A percentile compares a stretch with the other conserved stretches of the same genome.
Conservation (phyloP, 345 rosid species). For the Eucalyptus virginea region DNA sequence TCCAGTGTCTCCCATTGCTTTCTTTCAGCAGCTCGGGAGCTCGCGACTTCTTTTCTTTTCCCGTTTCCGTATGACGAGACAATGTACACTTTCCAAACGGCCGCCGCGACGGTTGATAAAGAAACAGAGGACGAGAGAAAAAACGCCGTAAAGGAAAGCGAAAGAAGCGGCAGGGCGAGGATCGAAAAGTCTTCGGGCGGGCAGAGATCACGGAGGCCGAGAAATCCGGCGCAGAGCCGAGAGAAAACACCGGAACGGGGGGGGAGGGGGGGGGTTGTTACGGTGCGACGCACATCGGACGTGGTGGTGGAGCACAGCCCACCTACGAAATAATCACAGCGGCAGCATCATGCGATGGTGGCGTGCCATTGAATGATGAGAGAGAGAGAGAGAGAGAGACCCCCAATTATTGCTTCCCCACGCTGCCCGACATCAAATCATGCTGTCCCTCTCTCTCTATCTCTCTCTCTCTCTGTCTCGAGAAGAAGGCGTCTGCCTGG, state of each 20-base stretch:
- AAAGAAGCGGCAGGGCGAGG: background rate
- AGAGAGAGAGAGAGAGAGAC: background rate
- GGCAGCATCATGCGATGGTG: background rate
- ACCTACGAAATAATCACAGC: background rate
- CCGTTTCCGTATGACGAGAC: background rate
- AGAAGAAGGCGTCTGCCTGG: background rate
- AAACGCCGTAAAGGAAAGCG: background rate
- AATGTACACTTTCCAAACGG: background rate
- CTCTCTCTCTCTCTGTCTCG: background rate
- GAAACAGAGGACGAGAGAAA: background rate
- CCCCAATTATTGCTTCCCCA: constrained; percentile 28
- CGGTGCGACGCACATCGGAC: background rate
- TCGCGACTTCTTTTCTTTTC: background rate
- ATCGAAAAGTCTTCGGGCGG: background rate
- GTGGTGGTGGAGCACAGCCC: background rate
- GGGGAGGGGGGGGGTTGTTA: background rate
- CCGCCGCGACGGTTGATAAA: background rate
- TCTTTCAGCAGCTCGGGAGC: background rate
- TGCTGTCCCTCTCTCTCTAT: constrained; percentile 1
- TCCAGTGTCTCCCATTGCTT: background rate
- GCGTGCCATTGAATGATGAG: background rate
- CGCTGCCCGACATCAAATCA: constrained; percentile 30
- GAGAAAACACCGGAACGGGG: background rate
- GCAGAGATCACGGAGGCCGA: constrained; percentile 6
- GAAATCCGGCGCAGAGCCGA: constrained; percentile 8